Evolutionary conservation across 352 stramenopile genomes (phyloP).

Genomic region (Phytophthora megakarya): DNA sequence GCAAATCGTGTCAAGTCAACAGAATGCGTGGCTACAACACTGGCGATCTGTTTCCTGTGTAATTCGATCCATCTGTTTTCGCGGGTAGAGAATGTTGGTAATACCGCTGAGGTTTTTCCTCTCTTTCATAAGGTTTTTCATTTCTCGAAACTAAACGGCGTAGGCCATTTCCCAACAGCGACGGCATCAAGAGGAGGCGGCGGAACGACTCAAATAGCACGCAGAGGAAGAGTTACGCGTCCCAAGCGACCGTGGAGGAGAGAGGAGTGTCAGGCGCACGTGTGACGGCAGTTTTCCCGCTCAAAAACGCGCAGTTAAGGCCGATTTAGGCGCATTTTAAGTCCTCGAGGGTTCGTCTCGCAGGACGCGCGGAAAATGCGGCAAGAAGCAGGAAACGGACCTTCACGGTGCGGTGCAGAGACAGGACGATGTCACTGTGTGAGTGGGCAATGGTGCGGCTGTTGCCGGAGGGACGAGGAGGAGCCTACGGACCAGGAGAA

Average conservation of each 20-base stretch:
- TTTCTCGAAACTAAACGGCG: conserved; percentile 6
- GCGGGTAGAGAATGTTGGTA: conserved; percentile 19
- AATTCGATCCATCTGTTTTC: conserved; percentile 4
- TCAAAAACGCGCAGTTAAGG: conserved; percentile 1
- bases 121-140: conserved; percentile 5
- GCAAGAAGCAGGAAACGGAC: not conserved
- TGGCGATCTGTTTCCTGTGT: conserved; percentile 5
- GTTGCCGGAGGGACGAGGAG: conserved; percentile 8
- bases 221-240: conserved; percentile 1
- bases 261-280: not conserved
- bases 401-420: conserved; percentile 8
- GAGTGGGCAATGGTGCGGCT: conserved; percentile 1
- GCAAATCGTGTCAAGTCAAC: conserved; percentile 18
- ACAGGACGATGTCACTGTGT: conserved; percentile 8
- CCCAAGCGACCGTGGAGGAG: conserved; percentile 2
- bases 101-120: conserved; percentile 7
- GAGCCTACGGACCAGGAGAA: conserved; percentile 6
- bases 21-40: not conserved
- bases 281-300: not conserved
- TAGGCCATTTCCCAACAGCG: conserved; percentile 14
- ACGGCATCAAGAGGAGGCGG: conserved; percentile 3
- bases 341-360: conserved; percentile 29
- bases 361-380: conserved; percentile 22
- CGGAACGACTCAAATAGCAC: not conserved
- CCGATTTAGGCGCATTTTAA: conserved; percentile 6